phyloP scores from a whole-genome alignment of 192 early-diverging fungal species.

The Chytriomyces sp. region DNA sequence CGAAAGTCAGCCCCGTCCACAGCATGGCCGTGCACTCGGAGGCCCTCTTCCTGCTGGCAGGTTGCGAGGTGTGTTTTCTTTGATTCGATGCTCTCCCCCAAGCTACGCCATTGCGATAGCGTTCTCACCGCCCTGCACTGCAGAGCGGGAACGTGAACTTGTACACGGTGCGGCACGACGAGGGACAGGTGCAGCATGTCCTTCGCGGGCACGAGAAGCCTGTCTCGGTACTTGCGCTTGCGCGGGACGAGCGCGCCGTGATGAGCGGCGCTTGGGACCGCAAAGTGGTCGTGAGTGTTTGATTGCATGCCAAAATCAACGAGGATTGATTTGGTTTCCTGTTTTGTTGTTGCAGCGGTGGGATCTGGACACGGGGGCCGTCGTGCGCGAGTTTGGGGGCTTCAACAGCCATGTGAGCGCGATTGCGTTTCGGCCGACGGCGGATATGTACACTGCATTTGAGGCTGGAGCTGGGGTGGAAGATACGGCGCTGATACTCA shows the following conservation, averaged over 20 bases:
- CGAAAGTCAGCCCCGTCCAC: constrained; percentile 85
- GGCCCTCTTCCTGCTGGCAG: constrained; percentile 81
- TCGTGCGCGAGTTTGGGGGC: constrained; percentile 63
- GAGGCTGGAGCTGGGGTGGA: background rate
- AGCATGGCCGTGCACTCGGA: constrained; percentile 92
- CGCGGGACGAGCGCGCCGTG: constrained; percentile 77
- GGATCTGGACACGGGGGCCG: constrained; percentile 81
- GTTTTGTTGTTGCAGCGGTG: constrained; percentile 40
- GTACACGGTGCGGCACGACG: constrained; percentile 89
- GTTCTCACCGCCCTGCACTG: background rate
- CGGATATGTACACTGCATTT: background rate
- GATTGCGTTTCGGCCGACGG: constrained; percentile 2
- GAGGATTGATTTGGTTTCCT: background rate
- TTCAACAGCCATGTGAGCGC: constrained; percentile 19
- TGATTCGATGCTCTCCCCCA: no score
- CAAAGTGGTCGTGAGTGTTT: constrained; percentile 63
- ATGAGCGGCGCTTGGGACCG: constrained; percentile 98
- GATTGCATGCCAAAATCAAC: constrained; percentile 20
- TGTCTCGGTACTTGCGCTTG: constrained; percentile 80
- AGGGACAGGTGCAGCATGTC: constrained; percentile 84
- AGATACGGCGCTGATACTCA: constrained; percentile 15
- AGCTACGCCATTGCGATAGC: no score
- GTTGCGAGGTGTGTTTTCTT: constrained; percentile 57
- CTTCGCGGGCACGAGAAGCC: constrained; percentile 79
- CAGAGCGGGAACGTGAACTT: constrained; percentile 84